Conservation (phyloP, 1,139 yeast species). For the Candida sanyaensis region DNA sequence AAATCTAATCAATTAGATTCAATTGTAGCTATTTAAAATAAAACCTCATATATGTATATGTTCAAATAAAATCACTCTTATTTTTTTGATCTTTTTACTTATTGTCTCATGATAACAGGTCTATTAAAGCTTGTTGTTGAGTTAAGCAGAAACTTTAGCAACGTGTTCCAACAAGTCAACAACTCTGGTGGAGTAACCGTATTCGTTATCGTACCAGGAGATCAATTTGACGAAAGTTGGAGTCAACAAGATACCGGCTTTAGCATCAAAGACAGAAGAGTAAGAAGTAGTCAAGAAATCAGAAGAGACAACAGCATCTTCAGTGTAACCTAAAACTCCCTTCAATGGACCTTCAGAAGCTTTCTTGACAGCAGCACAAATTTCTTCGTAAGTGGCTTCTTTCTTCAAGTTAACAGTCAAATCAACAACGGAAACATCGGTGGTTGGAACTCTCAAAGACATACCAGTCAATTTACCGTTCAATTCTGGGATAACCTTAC, state of each 20-base stretch:
- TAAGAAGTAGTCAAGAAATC: conserved; percentile 78
- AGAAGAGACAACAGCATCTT: conserved; percentile 82
- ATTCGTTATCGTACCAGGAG: conserved; percentile 91
- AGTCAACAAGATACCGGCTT: conserved; percentile 82
- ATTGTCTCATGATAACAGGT: background rate
- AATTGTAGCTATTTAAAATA: background rate
- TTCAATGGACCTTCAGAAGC: conserved; percentile 70
- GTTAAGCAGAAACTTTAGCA: conserved; percentile 48
- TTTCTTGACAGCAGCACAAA: conserved; percentile 68
- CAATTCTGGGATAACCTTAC: conserved; percentile 85
- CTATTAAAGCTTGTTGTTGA: conserved; percentile 17
- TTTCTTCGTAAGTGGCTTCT: conserved; percentile 73
- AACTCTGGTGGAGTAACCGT: conserved; percentile 90
- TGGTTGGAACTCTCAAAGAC: conserved; percentile 87
- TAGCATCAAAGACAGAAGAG: conserved; percentile 83
- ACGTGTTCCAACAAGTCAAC: conserved; percentile 80
- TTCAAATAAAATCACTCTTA: conserved; percentile 4
- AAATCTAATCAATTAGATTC: background rate
- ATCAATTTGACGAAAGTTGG: conserved; percentile 84
- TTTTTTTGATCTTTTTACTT: too few relatives aligned
- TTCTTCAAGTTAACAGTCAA: conserved; percentile 58
- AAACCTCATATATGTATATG: background rate
- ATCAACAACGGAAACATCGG: conserved; percentile 71
- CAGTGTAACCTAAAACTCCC: conserved; percentile 83
- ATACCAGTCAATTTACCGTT: conserved; percentile 90